phyloP scores from a whole-genome alignment of 2,329 filamentous ascomycete genomes.

The Phaeosphaeria sp. region DNA sequence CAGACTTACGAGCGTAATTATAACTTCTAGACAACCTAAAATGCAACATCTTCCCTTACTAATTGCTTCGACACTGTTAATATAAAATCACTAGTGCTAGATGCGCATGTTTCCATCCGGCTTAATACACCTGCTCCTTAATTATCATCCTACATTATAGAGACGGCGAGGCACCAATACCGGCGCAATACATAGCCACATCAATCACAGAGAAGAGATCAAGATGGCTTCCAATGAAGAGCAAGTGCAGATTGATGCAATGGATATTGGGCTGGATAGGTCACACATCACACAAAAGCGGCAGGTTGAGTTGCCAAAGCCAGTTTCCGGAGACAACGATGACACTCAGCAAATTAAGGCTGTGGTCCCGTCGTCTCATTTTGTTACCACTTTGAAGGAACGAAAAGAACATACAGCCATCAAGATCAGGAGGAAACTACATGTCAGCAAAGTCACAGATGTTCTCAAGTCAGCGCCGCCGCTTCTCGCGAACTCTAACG shows the following conservation, averaged over 20 bases:
- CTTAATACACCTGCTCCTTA: no score
- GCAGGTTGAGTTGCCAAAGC: constrained; percentile 15
- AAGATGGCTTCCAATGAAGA: constrained; percentile 24
- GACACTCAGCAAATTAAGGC: constrained; percentile 22
- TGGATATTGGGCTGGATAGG: constrained; percentile 20
- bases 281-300: constrained; percentile 14
- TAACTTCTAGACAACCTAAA: neutral
- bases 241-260: constrained; percentile 13
- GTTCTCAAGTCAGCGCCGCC: constrained; percentile 10
- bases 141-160: no score
- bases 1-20: neutral
- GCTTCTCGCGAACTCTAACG: constrained; percentile 21
- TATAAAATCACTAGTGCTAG: no score
- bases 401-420: constrained; percentile 26
- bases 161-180: neutral
- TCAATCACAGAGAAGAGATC: neutral
- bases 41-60: no score
- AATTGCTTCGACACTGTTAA: no score
- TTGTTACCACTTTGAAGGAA: constrained; percentile 23
- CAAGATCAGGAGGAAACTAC: constrained; percentile 31
- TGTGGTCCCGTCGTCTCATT: constrained; percentile 17
- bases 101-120: no score
- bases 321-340: constrained; percentile 6
- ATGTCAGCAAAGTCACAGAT: constrained; percentile 28
- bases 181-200: neutral